Evolutionary conservation across 306 rosid species (phyloP).

Genomic region (Cucumis melo): DNA sequence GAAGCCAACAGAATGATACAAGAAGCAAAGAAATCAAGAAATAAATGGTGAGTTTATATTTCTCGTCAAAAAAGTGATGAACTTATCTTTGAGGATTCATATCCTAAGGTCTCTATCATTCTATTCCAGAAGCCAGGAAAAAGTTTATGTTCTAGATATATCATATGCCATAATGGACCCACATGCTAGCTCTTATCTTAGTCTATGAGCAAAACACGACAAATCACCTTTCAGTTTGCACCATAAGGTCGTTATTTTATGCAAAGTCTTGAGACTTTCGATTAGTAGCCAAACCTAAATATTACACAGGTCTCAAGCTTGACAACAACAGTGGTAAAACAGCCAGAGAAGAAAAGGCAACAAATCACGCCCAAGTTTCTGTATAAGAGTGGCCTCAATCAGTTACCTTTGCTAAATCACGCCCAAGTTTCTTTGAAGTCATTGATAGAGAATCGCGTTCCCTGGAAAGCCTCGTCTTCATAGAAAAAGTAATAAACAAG

Average conservation of each 20-base stretch:
- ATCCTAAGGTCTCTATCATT: background rate
- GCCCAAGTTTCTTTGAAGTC: conserved; percentile 59
- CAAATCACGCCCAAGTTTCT: too few species aligned
- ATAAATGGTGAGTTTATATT: background rate
- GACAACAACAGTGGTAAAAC: background rate
- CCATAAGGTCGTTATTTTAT: background rate
- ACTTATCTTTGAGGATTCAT: background rate
- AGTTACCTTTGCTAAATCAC: conserved; percentile 72
- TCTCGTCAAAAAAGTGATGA: background rate
- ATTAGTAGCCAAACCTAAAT: background rate
- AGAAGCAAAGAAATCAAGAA: background rate
- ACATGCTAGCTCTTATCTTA: background rate
- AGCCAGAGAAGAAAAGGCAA: background rate
- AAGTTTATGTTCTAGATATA: background rate
- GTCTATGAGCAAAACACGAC: background rate
- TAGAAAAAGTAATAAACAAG: background rate
- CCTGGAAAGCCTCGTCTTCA: conserved; percentile 48
- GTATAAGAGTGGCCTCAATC: conserved; percentile 6
- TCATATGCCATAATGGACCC: background rate
- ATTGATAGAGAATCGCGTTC: conserved; percentile 66
- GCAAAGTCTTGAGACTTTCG: background rate
- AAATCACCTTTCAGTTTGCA: background rate
- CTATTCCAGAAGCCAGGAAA: background rate
- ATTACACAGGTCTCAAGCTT: background rate
- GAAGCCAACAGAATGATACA: background rate